Percentiles rank a stretch among this genome's conserved stretches.
Evolutionary conservation across 805 yeast genomes (phyloP).

Genomic region (Wickerhamomyces chambardii): DNA sequence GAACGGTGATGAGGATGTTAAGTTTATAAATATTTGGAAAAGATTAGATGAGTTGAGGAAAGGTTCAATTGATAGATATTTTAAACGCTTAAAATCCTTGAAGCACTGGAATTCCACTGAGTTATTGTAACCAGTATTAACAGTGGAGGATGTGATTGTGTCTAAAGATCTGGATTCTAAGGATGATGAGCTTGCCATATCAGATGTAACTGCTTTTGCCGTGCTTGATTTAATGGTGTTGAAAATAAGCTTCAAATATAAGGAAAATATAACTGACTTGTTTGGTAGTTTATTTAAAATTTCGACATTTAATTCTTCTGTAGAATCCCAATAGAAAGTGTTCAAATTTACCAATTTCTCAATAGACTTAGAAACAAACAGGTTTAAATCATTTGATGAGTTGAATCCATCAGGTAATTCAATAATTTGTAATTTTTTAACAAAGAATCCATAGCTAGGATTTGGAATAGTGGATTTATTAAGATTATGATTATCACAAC

Average conservation of each 20-base stretch:
- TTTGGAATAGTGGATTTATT: neutral
- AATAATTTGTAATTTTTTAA: conserved; percentile 23
- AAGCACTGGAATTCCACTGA: conserved; percentile 4
- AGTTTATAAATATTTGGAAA: conserved; percentile 8
- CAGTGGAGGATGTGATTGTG: too few relatives aligned
- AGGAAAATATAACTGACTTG: conserved; percentile 14
- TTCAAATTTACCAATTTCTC: conserved; percentile 18
- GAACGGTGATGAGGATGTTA: too few relatives aligned
- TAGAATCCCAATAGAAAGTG: conserved; percentile 24
- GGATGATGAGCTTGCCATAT: too few relatives aligned
- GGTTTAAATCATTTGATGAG: conserved; percentile 23
- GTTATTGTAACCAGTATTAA: too few relatives aligned
- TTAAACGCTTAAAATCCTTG: conserved; percentile 20
- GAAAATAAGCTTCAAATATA: conserved; percentile 24
- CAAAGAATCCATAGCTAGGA: conserved; percentile 7
- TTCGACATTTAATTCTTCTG: conserved; percentile 21
- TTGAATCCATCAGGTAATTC: conserved; percentile 32
- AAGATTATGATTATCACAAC: too few relatives aligned
- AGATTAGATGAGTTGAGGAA: conserved; percentile 21
- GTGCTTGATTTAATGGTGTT: too few relatives aligned
- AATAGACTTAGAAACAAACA: conserved; percentile 18
- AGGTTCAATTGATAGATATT: conserved; percentile 25
- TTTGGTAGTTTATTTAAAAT: conserved; percentile 24
- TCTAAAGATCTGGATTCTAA: too few relatives aligned
- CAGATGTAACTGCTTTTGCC: too few relatives aligned